phyloP scores from a whole-genome alignment of 2,329 filamentous ascomycete species.

The Aquanectria penicillioides region DNA sequence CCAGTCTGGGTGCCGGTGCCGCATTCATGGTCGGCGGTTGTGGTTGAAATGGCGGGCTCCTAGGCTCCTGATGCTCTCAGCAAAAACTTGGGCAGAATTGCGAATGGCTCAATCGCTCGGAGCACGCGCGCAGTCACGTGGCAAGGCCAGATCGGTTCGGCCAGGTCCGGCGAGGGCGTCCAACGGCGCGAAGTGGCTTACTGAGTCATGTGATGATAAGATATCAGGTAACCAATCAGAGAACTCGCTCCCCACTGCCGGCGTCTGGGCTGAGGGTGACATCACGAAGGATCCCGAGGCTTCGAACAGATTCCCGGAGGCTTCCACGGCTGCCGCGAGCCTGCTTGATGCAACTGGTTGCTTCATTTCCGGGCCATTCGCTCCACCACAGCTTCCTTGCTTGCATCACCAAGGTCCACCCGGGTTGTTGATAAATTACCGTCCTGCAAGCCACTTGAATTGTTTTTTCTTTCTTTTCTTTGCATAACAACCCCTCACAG shows the following conservation, averaged over 20 bases:
- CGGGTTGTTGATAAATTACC: conserved; percentile 39
- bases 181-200: conserved; percentile 6
- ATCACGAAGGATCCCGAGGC: conserved; percentile 45
- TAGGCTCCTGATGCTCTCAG: conserved; percentile 31
- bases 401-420: conserved; percentile 35
- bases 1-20: conserved; percentile 47
- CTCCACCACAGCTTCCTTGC: conserved; percentile 30
- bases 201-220: conserved; percentile 43
- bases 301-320: conserved; percentile 46
- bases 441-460: conserved; percentile 14
- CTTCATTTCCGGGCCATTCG: conserved; percentile 32
- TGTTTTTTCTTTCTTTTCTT: conserved; percentile 23
- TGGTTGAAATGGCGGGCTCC: conserved; percentile 33
- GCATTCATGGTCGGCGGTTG: conserved; percentile 50
- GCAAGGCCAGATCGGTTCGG: background rate
- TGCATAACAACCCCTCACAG: conserved; percentile 17
- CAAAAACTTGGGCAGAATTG: conserved; percentile 37
- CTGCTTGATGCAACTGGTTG: conserved; percentile 37
- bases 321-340: conserved; percentile 42
- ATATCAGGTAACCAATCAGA: conserved; percentile 34
- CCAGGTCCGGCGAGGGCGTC: background rate
- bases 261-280: conserved; percentile 41
- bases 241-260: conserved; percentile 31
- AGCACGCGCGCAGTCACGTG: conserved; percentile 42
- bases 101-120: conserved; percentile 15